Evolutionary conservation across 345 rosid species (phyloP).

Genomic region (Isatis tinctoria): DNA sequence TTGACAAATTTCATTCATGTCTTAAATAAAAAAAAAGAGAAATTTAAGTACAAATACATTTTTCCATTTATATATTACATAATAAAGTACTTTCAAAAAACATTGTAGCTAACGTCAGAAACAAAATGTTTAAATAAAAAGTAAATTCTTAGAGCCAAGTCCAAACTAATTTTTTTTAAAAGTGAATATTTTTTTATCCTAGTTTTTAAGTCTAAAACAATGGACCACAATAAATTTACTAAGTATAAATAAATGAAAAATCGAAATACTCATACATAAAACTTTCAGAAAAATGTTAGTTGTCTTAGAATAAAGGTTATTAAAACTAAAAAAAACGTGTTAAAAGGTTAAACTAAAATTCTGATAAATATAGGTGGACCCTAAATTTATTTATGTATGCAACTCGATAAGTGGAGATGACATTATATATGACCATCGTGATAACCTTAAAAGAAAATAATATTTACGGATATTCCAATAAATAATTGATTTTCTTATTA

Average conservation of each 20-base stretch:
- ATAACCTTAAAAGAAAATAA: conserved; percentile 26
- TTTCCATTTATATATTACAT: too few relatives aligned
- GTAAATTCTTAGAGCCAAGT: neutral
- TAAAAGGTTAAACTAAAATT: neutral
- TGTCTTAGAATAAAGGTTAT: neutral
- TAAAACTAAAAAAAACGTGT: neutral
- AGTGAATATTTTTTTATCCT: neutral
- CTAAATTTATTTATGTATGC: neutral
- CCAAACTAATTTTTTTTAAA: neutral
- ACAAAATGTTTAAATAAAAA: neutral
- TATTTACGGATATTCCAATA: conserved; percentile 8
- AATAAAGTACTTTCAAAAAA: too few relatives aligned
- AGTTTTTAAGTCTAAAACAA: neutral
- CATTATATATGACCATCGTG: conserved; percentile 23
- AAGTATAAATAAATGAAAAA: neutral
- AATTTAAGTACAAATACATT: too few relatives aligned
- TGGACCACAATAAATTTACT: neutral
- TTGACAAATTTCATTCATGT: neutral
- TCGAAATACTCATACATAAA: neutral
- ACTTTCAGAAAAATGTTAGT: neutral
- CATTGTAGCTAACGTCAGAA: too few relatives aligned
- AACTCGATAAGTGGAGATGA: conserved; percentile 18
- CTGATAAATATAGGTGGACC: conserved; percentile 9
- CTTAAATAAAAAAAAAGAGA: neutral
- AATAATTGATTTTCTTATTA: neutral